Evolutionary conservation across 495 filamentous ascomycete species (phyloP).

Genomic region (Xylaria flabelliformis): DNA sequence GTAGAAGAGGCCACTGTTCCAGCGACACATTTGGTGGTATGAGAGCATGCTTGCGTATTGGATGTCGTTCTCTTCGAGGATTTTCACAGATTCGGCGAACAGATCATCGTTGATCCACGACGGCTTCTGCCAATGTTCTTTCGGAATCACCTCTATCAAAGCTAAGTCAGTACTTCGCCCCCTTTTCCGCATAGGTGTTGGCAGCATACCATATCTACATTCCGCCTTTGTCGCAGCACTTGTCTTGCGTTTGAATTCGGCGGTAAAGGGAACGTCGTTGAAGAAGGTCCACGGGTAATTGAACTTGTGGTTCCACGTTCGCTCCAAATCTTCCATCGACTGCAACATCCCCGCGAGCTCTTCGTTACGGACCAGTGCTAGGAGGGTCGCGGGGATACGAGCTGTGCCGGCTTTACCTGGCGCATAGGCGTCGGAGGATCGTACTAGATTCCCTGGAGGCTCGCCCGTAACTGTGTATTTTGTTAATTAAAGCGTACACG

Average conservation of each 20-base stretch:
- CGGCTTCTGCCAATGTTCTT: conserved; percentile 92
- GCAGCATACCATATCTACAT: conserved; percentile 74
- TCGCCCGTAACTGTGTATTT: conserved; percentile 72
- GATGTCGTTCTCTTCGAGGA: conserved; percentile 82
- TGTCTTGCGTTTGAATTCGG: conserved; percentile 88
- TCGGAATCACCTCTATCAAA: conserved; percentile 77
- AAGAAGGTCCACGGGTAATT: conserved; percentile 99
- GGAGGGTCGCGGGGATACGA: conserved; percentile 90
- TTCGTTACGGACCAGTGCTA: conserved; percentile 91
- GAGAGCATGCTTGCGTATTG: conserved; percentile 88
- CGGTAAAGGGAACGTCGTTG: conserved; percentile 90
- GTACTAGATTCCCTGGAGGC: conserved; percentile 74
- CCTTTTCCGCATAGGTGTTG: background rate
- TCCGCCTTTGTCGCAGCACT: conserved; percentile 81
- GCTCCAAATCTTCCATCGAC: conserved; percentile 88
- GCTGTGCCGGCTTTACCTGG: conserved; percentile 74
- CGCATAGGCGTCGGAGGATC: conserved; percentile 74
- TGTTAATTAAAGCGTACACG: background rate
- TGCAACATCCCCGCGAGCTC: conserved; percentile 83
- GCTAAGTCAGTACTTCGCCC: conserved; percentile 32
- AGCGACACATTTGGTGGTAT: conserved; percentile 99
- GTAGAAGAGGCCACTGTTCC: conserved; percentile 98
- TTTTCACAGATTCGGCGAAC: conserved; percentile 80
- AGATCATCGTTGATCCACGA: conserved; percentile 90
- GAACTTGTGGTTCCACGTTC: conserved; percentile 98